phyloP scores from a whole-genome alignment of 176 grass and related monocot genomes.

The Neostapfia colusana region DNA sequence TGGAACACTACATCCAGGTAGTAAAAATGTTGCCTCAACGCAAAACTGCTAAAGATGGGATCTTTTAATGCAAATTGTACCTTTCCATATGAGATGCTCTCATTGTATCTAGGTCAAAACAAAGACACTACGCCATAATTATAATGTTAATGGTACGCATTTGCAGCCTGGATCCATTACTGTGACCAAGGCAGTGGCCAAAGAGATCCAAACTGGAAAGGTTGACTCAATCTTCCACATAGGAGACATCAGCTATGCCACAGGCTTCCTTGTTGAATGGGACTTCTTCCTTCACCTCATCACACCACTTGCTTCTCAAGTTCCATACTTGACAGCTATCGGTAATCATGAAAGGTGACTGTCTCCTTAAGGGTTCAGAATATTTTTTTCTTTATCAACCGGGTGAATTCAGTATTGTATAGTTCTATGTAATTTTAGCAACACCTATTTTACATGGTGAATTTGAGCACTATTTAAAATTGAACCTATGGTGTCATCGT shows the following conservation, averaged over 20 bases:
- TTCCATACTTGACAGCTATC: slow-evolving; percentile 83
- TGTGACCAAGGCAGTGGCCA: slow-evolving; percentile 47
- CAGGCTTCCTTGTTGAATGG: slow-evolving; percentile 82
- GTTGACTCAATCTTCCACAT: slow-evolving; percentile 84
- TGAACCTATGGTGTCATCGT: neutral
- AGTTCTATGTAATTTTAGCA: neutral
- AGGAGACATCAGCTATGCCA: slow-evolving; percentile 90
- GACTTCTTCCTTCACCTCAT: slow-evolving; percentile 59
- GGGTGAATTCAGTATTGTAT: neutral
- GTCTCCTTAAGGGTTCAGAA: neutral
- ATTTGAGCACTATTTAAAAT: neutral
- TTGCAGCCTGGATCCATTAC: slow-evolving; percentile 71
- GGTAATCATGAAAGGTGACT: slow-evolving; percentile 85
- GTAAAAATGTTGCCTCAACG: neutral
- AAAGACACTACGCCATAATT: neutral
- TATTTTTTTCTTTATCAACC: neutral
- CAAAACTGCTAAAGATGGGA: neutral
- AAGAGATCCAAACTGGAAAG: slow-evolving; percentile 41
- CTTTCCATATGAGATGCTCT: neutral
- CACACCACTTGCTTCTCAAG: slow-evolving; percentile 61
- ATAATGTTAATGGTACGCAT: neutral
- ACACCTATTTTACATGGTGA: neutral
- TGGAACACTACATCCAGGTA: slow-evolving; percentile 92
- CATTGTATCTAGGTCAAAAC: neutral
- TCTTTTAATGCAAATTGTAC: neutral